These are phyloP conservation scores for Reticulascus tulasneorum DNA, from an alignment of 2,329 filamentous ascomycete species.

Conservation along the genomic window DNA sequence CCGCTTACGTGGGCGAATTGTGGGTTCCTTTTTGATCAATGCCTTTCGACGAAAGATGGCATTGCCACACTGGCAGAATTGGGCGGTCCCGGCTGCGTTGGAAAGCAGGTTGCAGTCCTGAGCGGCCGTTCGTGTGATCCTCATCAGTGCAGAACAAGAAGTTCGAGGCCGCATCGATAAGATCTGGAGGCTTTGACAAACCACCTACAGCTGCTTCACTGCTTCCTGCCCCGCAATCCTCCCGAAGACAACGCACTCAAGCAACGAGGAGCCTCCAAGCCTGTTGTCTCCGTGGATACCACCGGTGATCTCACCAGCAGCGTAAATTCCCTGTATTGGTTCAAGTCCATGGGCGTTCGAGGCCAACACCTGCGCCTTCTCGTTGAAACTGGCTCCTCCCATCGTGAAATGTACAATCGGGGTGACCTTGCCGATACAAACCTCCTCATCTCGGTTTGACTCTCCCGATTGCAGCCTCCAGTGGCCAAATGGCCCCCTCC, in stretches of 20 bases:
- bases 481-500: slow-evolving; percentile 47
- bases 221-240: slow-evolving; percentile 50
- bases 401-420: slow-evolving; percentile 65
- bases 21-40: too few relatives aligned
- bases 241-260: slow-evolving; percentile 63
- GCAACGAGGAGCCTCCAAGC: slow-evolving; percentile 55
- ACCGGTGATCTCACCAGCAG: slow-evolving; percentile 61
- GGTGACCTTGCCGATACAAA: slow-evolving; percentile 57
- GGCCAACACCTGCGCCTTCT: slow-evolving; percentile 46
- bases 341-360: too few relatives aligned
- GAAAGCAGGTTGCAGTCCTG: too few relatives aligned
- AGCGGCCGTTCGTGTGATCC: too few relatives aligned
- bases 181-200: too few relatives aligned
- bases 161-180: too few relatives aligned
- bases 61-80: too few relatives aligned
- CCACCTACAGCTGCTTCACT: too few relatives aligned
- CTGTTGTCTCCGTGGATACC: slow-evolving; percentile 62
- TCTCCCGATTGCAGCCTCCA: slow-evolving; percentile 46
- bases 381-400: slow-evolving; percentile 58
- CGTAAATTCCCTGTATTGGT: slow-evolving; percentile 55
- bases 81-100: too few relatives aligned
- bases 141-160: too few relatives aligned
- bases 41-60: too few relatives aligned
- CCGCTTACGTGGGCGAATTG: too few relatives aligned
- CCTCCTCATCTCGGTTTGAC: slow-evolving; percentile 43